Conservation (phyloP, 768 basidiomycete genomes). For the Amyloporia xantha region DNA sequence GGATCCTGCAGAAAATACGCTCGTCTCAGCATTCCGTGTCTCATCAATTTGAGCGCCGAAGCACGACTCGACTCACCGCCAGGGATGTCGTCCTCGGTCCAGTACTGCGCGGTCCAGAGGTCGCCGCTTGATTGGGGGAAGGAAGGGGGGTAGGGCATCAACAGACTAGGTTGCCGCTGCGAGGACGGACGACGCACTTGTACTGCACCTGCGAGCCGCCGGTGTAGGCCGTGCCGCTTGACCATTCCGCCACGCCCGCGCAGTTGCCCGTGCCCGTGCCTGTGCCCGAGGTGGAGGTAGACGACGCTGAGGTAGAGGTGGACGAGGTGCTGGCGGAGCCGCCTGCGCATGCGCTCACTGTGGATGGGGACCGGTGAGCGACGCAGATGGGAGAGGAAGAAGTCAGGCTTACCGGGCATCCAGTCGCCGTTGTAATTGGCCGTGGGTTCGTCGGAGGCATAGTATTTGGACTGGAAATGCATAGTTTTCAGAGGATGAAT, state of each 20-base stretch:
- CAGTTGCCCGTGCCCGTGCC: constrained; percentile 32
- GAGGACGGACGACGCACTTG: constrained; percentile 31
- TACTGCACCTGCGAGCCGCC: constrained; percentile 47
- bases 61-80: constrained; percentile 22
- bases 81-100: constrained; percentile 52
- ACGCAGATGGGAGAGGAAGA: no score
- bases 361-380: neutral
- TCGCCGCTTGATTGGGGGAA: constrained; percentile 27
- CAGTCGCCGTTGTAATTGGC: constrained; percentile 50
- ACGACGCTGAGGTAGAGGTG: constrained; percentile 12
- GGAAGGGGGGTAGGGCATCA: constrained; percentile 7
- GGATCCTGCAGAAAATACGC: constrained; percentile 28
- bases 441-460: constrained; percentile 40
- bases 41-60: neutral
- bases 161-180: constrained; percentile 11
- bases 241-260: constrained; percentile 46
- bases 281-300: constrained; percentile 11
- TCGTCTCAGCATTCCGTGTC: neutral
- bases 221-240: constrained; percentile 38
- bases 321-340: constrained; percentile 22
- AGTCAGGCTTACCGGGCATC: constrained; percentile 47
- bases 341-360: constrained; percentile 50
- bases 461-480: constrained; percentile 53
- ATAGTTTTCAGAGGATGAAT: neutral
- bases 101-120: constrained; percentile 52